phyloP scores from a whole-genome alignment of 2,329 filamentous ascomycete genomes.

The Xylaria hypoxylon region DNA sequence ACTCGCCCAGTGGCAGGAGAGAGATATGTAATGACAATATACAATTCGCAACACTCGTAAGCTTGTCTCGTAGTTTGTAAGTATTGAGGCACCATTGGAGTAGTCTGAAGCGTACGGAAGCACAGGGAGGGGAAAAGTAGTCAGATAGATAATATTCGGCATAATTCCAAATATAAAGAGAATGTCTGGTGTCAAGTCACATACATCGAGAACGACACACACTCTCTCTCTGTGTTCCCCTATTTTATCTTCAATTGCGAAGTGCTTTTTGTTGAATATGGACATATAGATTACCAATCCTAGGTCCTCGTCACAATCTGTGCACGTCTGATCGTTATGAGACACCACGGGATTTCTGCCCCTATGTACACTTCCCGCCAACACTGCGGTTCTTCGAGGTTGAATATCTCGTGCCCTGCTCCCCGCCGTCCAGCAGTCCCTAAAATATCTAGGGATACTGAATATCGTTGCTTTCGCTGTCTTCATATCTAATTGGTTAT shows the following conservation, averaged over 20 bases:
- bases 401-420: constrained; percentile 22
- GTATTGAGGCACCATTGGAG: no score
- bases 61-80: no score
- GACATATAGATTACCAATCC: constrained; percentile 42
- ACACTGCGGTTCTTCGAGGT: constrained; percentile 3
- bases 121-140: no score
- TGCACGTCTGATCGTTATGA: constrained; percentile 10
- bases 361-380: constrained; percentile 36
- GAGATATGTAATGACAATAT: no score
- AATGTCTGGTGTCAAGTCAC: neutral
- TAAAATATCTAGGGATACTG: neutral
- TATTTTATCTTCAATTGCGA: neutral
- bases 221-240: neutral
- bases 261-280: constrained; percentile 41
- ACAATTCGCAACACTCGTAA: no score
- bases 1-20: no score
- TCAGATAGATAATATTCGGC: neutral
- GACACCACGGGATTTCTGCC: constrained; percentile 27
- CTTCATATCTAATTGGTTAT: constrained; percentile 11
- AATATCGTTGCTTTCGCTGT: constrained; percentile 19
- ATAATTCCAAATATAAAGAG: neutral
- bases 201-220: neutral
- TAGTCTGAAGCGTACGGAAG: no score
- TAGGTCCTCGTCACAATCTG: constrained; percentile 9
- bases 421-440: constrained; percentile 7